These are phyloP conservation scores for Phoma herbarum DNA, from an alignment of 2,329 filamentous ascomycete species.

Conservation along the genomic window DNA sequence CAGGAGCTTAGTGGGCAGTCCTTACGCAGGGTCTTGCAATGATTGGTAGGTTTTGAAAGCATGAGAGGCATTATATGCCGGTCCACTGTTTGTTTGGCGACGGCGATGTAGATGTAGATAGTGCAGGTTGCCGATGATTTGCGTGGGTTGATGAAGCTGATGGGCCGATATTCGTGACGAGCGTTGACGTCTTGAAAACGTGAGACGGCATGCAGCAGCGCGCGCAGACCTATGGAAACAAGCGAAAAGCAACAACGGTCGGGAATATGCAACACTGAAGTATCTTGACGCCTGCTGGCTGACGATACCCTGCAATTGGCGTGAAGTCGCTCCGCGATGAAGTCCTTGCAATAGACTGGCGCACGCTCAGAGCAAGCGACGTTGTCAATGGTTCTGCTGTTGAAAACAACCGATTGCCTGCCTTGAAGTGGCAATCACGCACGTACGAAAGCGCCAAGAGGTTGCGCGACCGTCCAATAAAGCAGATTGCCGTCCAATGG, in stretches of 20 bases:
- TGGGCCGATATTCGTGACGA: background rate
- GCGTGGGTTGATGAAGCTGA: background rate
- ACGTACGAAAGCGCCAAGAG: slow-evolving; percentile 1
- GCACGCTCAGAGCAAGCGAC: slow-evolving; percentile 1
- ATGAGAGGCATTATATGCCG: slow-evolving; percentile 1
- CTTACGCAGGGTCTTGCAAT: slow-evolving; percentile 6
- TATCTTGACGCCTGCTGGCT: background rate
- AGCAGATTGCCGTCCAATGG: background rate
- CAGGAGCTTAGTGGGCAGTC: background rate
- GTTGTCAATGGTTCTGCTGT: slow-evolving; percentile 4
- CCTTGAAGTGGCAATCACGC: background rate
- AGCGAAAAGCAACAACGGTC: background rate
- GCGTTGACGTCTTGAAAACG: background rate
- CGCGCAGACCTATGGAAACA: background rate
- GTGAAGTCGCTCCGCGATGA: background rate
- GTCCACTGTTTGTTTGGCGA: slow-evolving; percentile 1
- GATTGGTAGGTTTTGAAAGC: slow-evolving; percentile 7
- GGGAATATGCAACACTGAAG: background rate
- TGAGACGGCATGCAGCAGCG: background rate
- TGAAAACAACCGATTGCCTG: background rate
- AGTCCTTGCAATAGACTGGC: background rate
- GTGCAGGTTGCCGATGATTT: background rate
- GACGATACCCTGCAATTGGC: background rate
- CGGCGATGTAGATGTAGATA: background rate
- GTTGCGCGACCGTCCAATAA: background rate